phyloP scores from a whole-genome alignment of 352 stramenopile species.

The Phytopythium delawarense region DNA sequence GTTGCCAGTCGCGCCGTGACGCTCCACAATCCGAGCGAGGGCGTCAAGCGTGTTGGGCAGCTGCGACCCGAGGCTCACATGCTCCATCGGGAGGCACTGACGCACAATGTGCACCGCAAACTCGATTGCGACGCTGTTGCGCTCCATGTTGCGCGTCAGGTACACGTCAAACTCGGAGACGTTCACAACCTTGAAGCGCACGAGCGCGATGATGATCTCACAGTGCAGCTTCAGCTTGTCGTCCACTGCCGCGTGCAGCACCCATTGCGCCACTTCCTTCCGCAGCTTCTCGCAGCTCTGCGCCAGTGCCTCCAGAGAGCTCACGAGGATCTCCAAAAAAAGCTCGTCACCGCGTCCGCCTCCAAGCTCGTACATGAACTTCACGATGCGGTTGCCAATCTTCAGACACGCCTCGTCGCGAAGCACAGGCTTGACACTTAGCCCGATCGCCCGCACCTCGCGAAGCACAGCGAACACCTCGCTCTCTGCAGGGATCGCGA shows the following conservation, averaged over 20 bases:
- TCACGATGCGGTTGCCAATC: constrained; percentile 96
- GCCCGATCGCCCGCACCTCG: constrained; percentile 70
- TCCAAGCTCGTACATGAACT: constrained; percentile 94
- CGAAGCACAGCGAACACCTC: constrained; percentile 82
- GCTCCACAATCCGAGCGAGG: constrained; percentile 81
- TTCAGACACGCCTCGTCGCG: constrained; percentile 92
- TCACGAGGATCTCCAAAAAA: constrained; percentile 94
- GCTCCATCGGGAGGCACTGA: constrained; percentile 90
- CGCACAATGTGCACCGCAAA: constrained; percentile 96
- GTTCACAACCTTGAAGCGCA: constrained; percentile 93
- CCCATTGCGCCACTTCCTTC: constrained; percentile 93
- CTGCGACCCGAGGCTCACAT: constrained; percentile 88
- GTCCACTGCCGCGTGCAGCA: constrained; percentile 92
- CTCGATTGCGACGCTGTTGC: constrained; percentile 94
- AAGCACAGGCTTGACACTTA: constrained; percentile 66
- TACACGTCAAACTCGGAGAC: constrained; percentile 94
- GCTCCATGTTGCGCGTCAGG: constrained; percentile 93
- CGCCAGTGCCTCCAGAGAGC: constrained; percentile 91
- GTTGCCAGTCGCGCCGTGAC: constrained; percentile 64
- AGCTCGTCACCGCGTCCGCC: constrained; percentile 88
- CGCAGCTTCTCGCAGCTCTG: constrained; percentile 91
- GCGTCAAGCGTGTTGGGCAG: constrained; percentile 93
- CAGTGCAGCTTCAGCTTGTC: constrained; percentile 95
- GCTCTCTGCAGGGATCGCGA: constrained; percentile 68
- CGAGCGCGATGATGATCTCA: constrained; percentile 93